phyloP scores from a whole-genome alignment of 1,284 basidiomycete species.

The Omphalotus olearius region DNA sequence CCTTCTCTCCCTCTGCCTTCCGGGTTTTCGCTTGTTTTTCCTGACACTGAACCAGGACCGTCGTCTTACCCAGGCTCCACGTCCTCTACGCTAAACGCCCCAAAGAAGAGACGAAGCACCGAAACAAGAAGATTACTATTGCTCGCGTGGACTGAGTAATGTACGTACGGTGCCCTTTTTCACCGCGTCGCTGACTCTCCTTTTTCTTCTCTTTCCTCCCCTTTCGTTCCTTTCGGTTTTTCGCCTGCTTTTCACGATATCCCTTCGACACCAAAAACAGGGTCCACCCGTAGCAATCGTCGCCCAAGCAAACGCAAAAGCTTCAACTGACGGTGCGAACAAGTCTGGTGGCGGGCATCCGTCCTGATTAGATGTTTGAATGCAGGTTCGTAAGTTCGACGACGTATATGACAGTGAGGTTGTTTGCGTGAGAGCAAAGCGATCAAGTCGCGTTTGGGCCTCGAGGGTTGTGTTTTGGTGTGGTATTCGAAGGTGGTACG shows the following conservation, averaged over 20 bases:
- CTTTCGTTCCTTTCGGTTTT: too few relatives aligned
- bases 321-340: slow-evolving; percentile 38
- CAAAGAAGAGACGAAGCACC: slow-evolving; percentile 66
- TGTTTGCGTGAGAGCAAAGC: slow-evolving; percentile 79
- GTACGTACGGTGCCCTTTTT: slow-evolving; percentile 31
- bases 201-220: background rate
- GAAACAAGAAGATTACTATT: slow-evolving; percentile 89
- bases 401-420: slow-evolving; percentile 71
- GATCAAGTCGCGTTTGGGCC: too few relatives aligned
- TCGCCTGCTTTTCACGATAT: too few relatives aligned
- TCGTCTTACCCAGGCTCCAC: slow-evolving; percentile 46
- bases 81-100: slow-evolving; percentile 73
- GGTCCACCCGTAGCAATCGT: slow-evolving; percentile 74
- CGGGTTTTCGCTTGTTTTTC: too few relatives aligned
- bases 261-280: slow-evolving; percentile 27
- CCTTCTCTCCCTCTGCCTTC: too few relatives aligned
- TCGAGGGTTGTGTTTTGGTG: too few relatives aligned
- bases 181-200: background rate
- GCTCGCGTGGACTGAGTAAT: slow-evolving; percentile 85
- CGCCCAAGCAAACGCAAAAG: slow-evolving; percentile 54
- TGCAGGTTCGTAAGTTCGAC: slow-evolving; percentile 72
- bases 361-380: slow-evolving; percentile 51
- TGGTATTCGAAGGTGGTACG: too few relatives aligned
- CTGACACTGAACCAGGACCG: too few relatives aligned
- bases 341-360: slow-evolving; percentile 64